phyloP scores from a whole-genome alignment of 116 monocot species.

The Zostera marina region DNA sequence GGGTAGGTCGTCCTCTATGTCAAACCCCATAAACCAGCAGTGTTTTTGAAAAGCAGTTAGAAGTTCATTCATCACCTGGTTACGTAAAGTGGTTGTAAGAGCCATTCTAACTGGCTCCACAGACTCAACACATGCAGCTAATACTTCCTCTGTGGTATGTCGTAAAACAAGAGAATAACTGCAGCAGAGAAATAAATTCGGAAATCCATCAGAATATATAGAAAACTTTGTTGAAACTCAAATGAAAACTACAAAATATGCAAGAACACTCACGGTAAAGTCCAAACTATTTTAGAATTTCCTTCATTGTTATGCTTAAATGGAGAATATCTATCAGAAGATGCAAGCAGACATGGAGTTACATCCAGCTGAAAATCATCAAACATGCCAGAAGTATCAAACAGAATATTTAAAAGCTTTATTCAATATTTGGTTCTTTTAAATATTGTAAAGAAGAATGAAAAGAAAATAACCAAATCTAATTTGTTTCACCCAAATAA shows the following conservation, averaged over 20 bases:
- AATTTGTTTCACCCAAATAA: background rate
- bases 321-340: slow-evolving; percentile 46
- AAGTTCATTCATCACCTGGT: slow-evolving; percentile 51
- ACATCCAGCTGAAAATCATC: slow-evolving; percentile 65
- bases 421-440: background rate
- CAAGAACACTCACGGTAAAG: slow-evolving; percentile 60
- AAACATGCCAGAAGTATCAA: background rate
- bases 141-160: slow-evolving; percentile 85
- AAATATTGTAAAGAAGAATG: background rate
- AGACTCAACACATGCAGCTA: slow-evolving; percentile 66
- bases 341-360: slow-evolving; percentile 73
- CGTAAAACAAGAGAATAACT: slow-evolving; percentile 85
- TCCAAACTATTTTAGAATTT: slow-evolving; percentile 44
- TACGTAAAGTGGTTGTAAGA: slow-evolving; percentile 29
- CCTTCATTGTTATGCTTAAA: slow-evolving; percentile 8
- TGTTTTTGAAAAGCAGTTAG: slow-evolving; percentile 34
- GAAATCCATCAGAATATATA: slow-evolving; percentile 1
- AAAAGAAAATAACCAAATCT: background rate
- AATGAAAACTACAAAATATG: slow-evolving; percentile 20
- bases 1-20: slow-evolving; percentile 51
- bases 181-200: slow-evolving; percentile 18
- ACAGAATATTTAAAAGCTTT: background rate
- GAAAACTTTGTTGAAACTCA: background rate
- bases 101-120: slow-evolving; percentile 48
- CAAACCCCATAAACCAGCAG: slow-evolving; percentile 68